Conservation (phyloP, 805 yeast species). For the Peterozyma xylosa region DNA sequence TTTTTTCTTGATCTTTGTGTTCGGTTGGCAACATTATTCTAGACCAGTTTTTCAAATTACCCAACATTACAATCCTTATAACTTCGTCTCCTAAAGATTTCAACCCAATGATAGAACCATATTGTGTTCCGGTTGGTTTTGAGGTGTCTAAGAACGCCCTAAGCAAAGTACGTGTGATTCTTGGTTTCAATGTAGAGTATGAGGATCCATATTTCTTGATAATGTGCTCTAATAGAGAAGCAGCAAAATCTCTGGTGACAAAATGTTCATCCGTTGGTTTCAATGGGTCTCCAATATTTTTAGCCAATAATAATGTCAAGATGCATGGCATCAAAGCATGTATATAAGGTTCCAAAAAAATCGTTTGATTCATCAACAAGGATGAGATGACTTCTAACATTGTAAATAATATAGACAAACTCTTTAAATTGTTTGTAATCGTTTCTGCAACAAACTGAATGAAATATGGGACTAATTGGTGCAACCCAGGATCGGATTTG, state of each 20-base stretch:
- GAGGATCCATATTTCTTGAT: conserved; percentile 74
- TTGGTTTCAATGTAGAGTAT: conserved; percentile 83
- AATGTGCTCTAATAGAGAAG: conserved; percentile 74
- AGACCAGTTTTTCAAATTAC: conserved; percentile 80
- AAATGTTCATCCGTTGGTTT: conserved; percentile 23
- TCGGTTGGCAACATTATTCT: conserved; percentile 39
- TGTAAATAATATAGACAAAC: conserved; percentile 62
- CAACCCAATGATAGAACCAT: conserved; percentile 85
- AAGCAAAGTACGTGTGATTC: conserved; percentile 87
- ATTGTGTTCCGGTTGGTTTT: conserved; percentile 82
- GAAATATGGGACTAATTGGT: conserved; percentile 93
- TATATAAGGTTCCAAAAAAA: conserved; percentile 89
- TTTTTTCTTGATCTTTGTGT: conserved; percentile 13
- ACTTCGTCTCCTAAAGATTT: conserved; percentile 83
- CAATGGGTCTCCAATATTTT: conserved; percentile 58
- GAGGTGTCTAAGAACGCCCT: conserved; percentile 84
- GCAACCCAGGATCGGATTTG: conserved; percentile 90
- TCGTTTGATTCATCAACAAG: conserved; percentile 70
- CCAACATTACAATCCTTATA: conserved; percentile 72
- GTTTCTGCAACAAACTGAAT: conserved; percentile 96
- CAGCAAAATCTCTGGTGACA: conserved; percentile 83
- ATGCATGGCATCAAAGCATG: conserved; percentile 98
- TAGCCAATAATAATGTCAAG: conserved; percentile 81
- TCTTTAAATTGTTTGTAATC: conserved; percentile 77
- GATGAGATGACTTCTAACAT: conserved; percentile 89